phyloP scores from a whole-genome alignment of 2,329 filamentous ascomycete genomes.

The Sclerotinia nivalis region DNA sequence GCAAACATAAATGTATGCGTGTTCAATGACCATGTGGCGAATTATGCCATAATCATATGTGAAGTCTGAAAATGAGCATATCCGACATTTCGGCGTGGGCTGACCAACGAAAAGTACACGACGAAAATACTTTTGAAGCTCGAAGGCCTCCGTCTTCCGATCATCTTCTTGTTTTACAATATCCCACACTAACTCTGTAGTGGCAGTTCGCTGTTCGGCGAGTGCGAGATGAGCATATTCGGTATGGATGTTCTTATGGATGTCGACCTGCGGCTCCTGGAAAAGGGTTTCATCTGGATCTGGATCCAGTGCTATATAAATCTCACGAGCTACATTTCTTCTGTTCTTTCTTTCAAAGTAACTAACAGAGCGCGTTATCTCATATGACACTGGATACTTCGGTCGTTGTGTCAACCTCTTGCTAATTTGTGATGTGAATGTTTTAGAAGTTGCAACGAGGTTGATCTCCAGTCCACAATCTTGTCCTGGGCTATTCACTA shows the following conservation, averaged over 20 bases:
- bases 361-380: not conserved
- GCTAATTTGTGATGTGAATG: not conserved
- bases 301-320: not conserved
- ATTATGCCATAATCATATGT: not conserved
- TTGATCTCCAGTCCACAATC: not conserved
- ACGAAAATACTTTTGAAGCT: not conserved
- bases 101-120: not conserved
- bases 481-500: not conserved
- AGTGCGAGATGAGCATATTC: conserved; percentile 3
- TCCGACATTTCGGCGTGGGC: not conserved
- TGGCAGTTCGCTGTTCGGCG: not conserved
- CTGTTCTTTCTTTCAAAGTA: not conserved
- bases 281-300: not conserved
- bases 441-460: not conserved
- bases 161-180: not conserved
- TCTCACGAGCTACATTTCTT: not conserved
- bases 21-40: conserved; percentile 6
- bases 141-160: not conserved
- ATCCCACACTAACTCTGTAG: not conserved
- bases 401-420: not conserved
- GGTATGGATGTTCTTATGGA: not conserved
- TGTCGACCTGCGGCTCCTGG: not conserved
- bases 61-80: not conserved
- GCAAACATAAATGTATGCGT: not conserved
- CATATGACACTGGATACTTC: conserved; percentile 4